Conservation (phyloP, 2,329 filamentous ascomycete genomes). For the Leptographium procerum region DNA sequence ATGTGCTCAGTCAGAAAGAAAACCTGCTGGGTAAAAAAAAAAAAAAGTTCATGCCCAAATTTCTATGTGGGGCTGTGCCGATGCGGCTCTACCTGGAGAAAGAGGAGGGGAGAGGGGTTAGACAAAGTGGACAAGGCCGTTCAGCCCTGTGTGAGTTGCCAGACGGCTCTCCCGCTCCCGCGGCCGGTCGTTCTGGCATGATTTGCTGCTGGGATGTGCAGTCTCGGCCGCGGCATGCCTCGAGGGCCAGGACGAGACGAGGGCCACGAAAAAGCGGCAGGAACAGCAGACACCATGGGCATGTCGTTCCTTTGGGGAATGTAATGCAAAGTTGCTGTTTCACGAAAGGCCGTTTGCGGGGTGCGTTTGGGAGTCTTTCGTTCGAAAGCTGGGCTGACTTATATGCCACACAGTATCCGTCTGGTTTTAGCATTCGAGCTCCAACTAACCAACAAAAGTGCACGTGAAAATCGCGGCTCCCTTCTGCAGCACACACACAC, state of each 20-base stretch:
- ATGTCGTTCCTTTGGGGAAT: not conserved
- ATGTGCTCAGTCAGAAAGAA: not conserved
- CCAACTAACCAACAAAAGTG: not conserved
- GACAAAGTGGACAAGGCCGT: not conserved
- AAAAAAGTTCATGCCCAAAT: slow-evolving; percentile 8
- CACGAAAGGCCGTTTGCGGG: not conserved
- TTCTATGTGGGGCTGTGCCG: slow-evolving; percentile 13
- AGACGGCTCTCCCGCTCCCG: not conserved
- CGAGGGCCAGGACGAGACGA: not conserved
- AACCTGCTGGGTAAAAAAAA: slow-evolving; percentile 3
- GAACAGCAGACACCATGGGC: not conserved
- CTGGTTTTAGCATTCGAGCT: not conserved
- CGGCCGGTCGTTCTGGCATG: not conserved
- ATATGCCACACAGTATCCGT: not conserved
- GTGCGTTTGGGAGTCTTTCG: not conserved
- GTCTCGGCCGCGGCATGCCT: not conserved
- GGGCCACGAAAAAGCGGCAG: too few species aligned
- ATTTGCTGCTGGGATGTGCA: not conserved
- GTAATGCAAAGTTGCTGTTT: not conserved
- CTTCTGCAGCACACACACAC: too few species aligned
- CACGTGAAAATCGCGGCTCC: too few species aligned
- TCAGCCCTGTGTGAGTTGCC: not conserved
- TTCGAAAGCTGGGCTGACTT: not conserved
- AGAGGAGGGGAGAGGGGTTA: not conserved
- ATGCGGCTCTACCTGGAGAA: slow-evolving; percentile 10